phyloP scores from a whole-genome alignment of 495 filamentous ascomycete species.

The Penicillium nucicola region DNA sequence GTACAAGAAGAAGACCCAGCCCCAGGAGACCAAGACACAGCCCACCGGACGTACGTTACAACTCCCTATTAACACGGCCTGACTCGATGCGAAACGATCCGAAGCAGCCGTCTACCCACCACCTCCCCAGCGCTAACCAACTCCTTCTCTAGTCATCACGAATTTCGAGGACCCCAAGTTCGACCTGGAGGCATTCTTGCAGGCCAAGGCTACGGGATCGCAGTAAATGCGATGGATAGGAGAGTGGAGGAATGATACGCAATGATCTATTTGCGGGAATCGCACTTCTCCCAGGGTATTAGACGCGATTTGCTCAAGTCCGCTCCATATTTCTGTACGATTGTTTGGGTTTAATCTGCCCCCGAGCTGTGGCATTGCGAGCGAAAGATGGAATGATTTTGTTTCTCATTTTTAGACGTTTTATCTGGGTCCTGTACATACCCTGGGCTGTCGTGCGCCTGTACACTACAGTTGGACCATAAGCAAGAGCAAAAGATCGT shows the following conservation, averaged over 20 bases:
- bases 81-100: background rate
- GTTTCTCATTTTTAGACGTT: slow-evolving; percentile 43
- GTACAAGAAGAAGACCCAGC: slow-evolving; percentile 71
- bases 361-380: slow-evolving; percentile 47
- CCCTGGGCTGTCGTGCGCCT: slow-evolving; percentile 45
- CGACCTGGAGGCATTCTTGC: slow-evolving; percentile 83
- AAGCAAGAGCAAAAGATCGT: slow-evolving; percentile 45
- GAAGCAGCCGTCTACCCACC: background rate
- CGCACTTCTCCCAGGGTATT: slow-evolving; percentile 40
- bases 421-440: slow-evolving; percentile 49
- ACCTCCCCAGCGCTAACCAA: slow-evolving; percentile 19
- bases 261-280: slow-evolving; percentile 31
- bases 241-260: slow-evolving; percentile 35
- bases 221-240: slow-evolving; percentile 38
- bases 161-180: slow-evolving; percentile 83
- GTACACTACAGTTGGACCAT: slow-evolving; percentile 46
- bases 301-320: slow-evolving; percentile 35
- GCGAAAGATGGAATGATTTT: slow-evolving; percentile 45
- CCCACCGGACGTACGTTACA: slow-evolving; percentile 57
- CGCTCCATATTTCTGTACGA: slow-evolving; percentile 46
- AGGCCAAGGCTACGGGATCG: slow-evolving; percentile 56
- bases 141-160: slow-evolving; percentile 60
- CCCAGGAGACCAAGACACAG: slow-evolving; percentile 45
- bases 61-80: background rate
- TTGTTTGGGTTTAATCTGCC: slow-evolving; percentile 46